Evolutionary conservation across 805 yeast species (phyloP), one percentile per base, ranked within the genome.

Genomic region (Zygosaccharomyces bisporus): DNA sequence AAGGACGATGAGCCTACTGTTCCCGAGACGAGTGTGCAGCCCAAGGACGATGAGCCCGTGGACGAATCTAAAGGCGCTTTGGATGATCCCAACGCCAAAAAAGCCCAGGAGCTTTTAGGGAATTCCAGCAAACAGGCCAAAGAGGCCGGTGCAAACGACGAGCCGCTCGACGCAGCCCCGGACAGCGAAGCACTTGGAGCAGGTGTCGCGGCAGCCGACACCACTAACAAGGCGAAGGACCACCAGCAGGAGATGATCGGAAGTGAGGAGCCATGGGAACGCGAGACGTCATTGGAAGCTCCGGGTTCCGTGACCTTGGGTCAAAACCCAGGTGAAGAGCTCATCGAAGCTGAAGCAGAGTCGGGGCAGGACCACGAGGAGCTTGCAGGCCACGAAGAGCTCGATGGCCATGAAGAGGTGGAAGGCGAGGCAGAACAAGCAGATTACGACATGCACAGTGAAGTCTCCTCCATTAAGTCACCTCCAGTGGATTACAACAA

Each of bases 401-500:
- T 8, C 17, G 17, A 10, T 13, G 27, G 21, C 29, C 12, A 14
- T 7, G 25, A 6, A 12, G 41, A 25, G 35, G 4, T 25, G 41
- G 37, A 41, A 35, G 18, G 42, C 9, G 2, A n/a, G 9, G 14
- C 25, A 13, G 30, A 17, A 6, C 16, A 37, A 5, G 47, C 34
- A 16, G 36, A 27, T 1, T 34, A 39, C 8, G 43, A 40, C 13
- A 34, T 41, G n/a, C 33, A 37, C 23, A 40, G 46, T 12, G 38
- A 30, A 2, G 48, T 37, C 13, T 24, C 43, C 23, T 35, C 43
- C 14, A 23, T 37, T 9, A 25, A 19, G 13, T 37, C 40, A 13
- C 30, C 36, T 18, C 58, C 58, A 8, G 41, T 42, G 12, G 51
- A 45, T 16, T 36, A 43, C 29, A 40, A 23, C 32, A 32, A 39